Conservation (phyloP, 768 basidiomycete genomes). For the Phlebiopsis flavidoalba region DNA sequence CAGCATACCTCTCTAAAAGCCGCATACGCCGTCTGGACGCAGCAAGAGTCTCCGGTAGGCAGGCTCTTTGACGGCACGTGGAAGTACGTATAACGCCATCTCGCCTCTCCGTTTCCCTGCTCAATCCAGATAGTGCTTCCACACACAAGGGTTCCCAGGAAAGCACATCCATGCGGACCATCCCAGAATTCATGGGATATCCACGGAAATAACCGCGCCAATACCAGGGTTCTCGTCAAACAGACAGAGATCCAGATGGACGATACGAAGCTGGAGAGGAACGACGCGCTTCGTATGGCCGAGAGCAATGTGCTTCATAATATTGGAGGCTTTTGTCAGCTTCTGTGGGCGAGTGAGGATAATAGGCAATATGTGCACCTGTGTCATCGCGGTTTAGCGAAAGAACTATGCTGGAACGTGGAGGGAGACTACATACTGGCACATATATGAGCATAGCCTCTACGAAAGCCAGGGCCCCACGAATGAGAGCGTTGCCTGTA, state of each 20-base stretch:
- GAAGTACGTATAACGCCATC: conserved; percentile 76
- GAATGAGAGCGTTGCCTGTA: conserved; percentile 47
- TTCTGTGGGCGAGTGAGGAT: conserved; percentile 53
- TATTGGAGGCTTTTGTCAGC: conserved; percentile 39
- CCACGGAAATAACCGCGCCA: conserved; percentile 58
- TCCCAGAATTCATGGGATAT: conserved; percentile 80
- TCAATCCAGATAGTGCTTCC: conserved; percentile 79
- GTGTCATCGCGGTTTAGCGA: not conserved
- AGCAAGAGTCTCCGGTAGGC: conserved; percentile 51
- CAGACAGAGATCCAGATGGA: conserved; percentile 71
- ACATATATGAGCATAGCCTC: conserved; percentile 64
- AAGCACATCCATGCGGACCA: conserved; percentile 63
- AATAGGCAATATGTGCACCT: conserved; percentile 70
- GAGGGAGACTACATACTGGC: conserved; percentile 46
- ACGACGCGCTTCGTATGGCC: conserved; percentile 60
- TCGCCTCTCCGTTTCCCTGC: conserved; percentile 65
- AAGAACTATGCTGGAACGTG: not conserved
- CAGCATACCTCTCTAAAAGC: conserved; percentile 50
- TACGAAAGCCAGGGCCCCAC: conserved; percentile 52
- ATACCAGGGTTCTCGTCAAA: conserved; percentile 56
- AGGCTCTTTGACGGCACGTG: conserved; percentile 62
- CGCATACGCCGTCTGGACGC: conserved; percentile 38
- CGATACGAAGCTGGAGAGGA: conserved; percentile 68
- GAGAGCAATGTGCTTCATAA: conserved; percentile 40
- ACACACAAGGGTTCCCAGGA: conserved; percentile 64